Evolutionary conservation across 768 basidiomycete species (phyloP), one percentile per base, ranked within the genome.

Genomic region (Lactarius hatsudake): DNA sequence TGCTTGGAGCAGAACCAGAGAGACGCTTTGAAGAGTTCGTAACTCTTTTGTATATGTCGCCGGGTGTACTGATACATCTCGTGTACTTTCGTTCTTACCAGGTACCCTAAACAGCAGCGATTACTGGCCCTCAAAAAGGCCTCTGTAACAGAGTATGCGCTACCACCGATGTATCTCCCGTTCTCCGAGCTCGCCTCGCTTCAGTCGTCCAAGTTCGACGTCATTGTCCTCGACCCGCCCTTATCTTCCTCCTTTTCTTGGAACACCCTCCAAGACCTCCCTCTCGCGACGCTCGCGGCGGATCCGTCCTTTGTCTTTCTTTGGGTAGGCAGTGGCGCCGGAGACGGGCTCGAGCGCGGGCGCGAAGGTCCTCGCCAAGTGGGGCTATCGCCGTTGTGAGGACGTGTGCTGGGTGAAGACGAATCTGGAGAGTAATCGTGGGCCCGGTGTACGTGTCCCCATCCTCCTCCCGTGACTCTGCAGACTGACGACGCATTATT

Each of bases 401-500:
- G 97, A 99, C 74, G 92, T 99, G n/a, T 93, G 97, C 5, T 98
- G 95, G 96, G 90, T 97, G 64, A 94, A 94, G 79, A 96, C 94
- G 56, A 99, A 98, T 75, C 83, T 83, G 66, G 81, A 78, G 26
- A 82, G 79, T 28, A 90, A 91, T 75, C 81, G 81, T 18, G 91
- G 91, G 2, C 89, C 93, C 62, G 91, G 90, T 64, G 90, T 91
- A 74, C 72, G 38, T 40, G 87, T 80, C 36, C 1, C 7, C 13
- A 42, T 18, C 53, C 59, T 20, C 64, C 8, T 30, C 26, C 23
- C 20, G 6, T 55, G 1, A 8, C 4, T 23, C 53, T 57, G 32
- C 45, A 53, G 61, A 63, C 64, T 72, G 43, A 72, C 55, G 15
- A 18, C n/a, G n/a, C 23, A 55, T 57, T 71, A 23, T 64, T 40